Percentiles rank a stretch among this genome's conserved stretches.
Evolutionary conservation across 2,329 filamentous ascomycete genomes (phyloP).

Genomic region (Aspergillus sp.): DNA sequence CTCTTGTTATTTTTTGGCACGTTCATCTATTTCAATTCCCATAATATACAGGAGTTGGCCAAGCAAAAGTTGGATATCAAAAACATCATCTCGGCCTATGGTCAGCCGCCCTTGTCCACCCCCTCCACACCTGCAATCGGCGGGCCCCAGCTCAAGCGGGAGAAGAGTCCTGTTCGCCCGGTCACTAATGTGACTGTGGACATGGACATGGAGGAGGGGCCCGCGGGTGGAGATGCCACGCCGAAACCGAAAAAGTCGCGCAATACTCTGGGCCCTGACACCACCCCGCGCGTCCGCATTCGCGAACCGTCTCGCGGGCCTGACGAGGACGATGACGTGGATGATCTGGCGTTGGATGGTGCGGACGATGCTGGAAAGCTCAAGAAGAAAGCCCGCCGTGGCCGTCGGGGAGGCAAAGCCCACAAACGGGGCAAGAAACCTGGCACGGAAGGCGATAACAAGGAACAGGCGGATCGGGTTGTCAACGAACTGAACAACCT

Average conservation of each 20-base stretch:
- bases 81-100: conserved; percentile 42
- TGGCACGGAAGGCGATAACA: conserved; percentile 51
- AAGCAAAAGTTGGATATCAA: conserved; percentile 47
- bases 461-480: conserved; percentile 59
- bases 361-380: conserved; percentile 44
- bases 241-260: conserved; percentile 27
- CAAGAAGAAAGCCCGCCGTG: conserved; percentile 69
- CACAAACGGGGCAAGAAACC: conserved; percentile 55
- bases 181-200: conserved; percentile 32
- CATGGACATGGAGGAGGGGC: conserved; percentile 23
- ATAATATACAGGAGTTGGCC: conserved; percentile 40
- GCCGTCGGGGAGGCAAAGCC: conserved; percentile 70
- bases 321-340: conserved; percentile 32
- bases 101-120: conserved; percentile 35
- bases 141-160: conserved; percentile 24
- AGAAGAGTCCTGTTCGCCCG: conserved; percentile 21
- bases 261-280: conserved; percentile 19
- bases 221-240: conserved; percentile 25
- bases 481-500: conserved; percentile 55
- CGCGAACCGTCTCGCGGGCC: conserved; percentile 36
- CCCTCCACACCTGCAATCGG: conserved; percentile 39
- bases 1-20: conserved; percentile 40
- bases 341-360: conserved; percentile 27
- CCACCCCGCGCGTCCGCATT: conserved; percentile 39
- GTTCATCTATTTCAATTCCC: conserved; percentile 45